Evolutionary conservation across 2,329 filamentous ascomycete species (phyloP).

Genomic region (Fusarium hostae): DNA sequence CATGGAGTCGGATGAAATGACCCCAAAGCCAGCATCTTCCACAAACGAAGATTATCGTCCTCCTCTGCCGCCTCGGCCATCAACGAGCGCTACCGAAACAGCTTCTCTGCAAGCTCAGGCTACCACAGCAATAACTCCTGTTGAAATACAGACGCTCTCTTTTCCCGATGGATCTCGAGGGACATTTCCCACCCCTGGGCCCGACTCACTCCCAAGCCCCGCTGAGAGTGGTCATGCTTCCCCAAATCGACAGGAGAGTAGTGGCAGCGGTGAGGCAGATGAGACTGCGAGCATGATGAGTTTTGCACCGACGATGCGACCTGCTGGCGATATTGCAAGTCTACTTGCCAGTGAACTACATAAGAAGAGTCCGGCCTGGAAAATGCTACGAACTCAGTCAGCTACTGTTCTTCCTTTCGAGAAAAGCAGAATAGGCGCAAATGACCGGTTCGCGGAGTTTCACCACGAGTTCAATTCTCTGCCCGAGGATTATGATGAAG

Average conservation of each 20-base stretch:
- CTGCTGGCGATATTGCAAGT: conserved; percentile 80
- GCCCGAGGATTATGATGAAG: conserved; percentile 61
- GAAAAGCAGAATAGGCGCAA: conserved; percentile 54
- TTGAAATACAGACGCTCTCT: conserved; percentile 81
- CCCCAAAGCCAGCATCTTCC: conserved; percentile 42
- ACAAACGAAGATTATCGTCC: conserved; percentile 60
- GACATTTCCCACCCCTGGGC: conserved; percentile 62
- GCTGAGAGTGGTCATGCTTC: conserved; percentile 55
- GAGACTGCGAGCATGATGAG: conserved; percentile 75
- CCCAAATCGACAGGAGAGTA: conserved; percentile 47
- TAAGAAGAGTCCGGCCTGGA: conserved; percentile 75
- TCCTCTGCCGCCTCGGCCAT: conserved; percentile 65
- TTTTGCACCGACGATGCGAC: conserved; percentile 71
- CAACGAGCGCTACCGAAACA: conserved; percentile 52
- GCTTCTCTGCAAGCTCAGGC: conserved; percentile 69
- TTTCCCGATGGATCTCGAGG: conserved; percentile 76
- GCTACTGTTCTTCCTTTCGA: conserved; percentile 71
- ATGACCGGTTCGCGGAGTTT: conserved; percentile 74
- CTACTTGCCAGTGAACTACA: conserved; percentile 78
- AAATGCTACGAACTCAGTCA: conserved; percentile 71
- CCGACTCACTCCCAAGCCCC: conserved; percentile 52
- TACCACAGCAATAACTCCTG: conserved; percentile 85
- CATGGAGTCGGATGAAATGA: conserved; percentile 44
- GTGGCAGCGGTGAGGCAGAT: conserved; percentile 61
- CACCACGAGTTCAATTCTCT: conserved; percentile 81